These are phyloP conservation scores for Fusarium verrucosum DNA, from an alignment of 2,329 filamentous ascomycete genomes.

Conservation along the genomic window DNA sequence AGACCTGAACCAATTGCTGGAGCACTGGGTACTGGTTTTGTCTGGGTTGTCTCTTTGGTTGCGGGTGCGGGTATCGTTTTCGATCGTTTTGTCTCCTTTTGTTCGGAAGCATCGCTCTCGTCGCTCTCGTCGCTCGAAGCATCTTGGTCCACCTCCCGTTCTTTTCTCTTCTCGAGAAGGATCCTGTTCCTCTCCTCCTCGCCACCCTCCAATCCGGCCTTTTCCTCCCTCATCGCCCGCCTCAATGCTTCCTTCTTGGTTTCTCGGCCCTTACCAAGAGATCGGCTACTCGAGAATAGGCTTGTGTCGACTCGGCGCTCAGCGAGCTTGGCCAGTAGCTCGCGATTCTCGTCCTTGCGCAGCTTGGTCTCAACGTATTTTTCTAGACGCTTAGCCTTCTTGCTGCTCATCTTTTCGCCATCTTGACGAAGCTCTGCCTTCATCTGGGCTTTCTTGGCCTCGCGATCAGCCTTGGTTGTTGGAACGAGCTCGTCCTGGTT, in stretches of 20 bases:
- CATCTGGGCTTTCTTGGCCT: slow-evolving; percentile 64
- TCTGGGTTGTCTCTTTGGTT: slow-evolving; percentile 1
- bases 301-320: slow-evolving; percentile 82
- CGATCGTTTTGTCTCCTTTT: neutral
- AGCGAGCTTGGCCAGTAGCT: slow-evolving; percentile 83
- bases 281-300: slow-evolving; percentile 79
- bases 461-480: slow-evolving; percentile 59
- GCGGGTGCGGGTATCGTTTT: neutral
- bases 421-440: slow-evolving; percentile 63
- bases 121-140: slow-evolving; percentile 34
- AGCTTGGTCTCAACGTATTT: slow-evolving; percentile 88
- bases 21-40: slow-evolving; percentile 6
- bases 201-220: slow-evolving; percentile 67
- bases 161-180: slow-evolving; percentile 57
- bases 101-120: slow-evolving; percentile 24
- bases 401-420: slow-evolving; percentile 66
- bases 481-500: slow-evolving; percentile 50
- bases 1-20: slow-evolving; percentile 74
- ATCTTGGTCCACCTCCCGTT: slow-evolving; percentile 44
- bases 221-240: slow-evolving; percentile 70
- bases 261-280: slow-evolving; percentile 76
- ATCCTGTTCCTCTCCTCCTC: slow-evolving; percentile 63
- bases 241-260: slow-evolving; percentile 75
- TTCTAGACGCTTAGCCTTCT: slow-evolving; percentile 73
- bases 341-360: slow-evolving; percentile 90